These are phyloP conservation scores for Colletotrichum cuscutae DNA, from an alignment of 2,329 filamentous ascomycete genomes.

Conservation along the genomic window DNA sequence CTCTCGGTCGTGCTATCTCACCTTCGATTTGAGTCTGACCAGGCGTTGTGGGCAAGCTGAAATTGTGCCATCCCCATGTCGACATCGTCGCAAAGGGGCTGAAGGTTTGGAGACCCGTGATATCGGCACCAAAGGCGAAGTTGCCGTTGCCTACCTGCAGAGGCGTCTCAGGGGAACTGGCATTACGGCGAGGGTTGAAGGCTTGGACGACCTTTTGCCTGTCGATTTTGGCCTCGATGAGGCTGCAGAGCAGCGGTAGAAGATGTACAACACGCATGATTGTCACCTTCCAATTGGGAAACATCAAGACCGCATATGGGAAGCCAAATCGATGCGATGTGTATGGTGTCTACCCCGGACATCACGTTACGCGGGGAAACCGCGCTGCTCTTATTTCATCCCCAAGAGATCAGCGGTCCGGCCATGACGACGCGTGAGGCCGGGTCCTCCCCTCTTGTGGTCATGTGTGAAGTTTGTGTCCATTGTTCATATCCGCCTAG, in stretches of 20 bases:
- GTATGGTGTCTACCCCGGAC: neutral
- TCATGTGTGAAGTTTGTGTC: neutral
- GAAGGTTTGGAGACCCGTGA: slow-evolving; percentile 59
- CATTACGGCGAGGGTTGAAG: slow-evolving; percentile 60
- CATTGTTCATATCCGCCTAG: too few species aligned
- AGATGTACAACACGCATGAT: slow-evolving; percentile 20
- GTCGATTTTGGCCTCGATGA: slow-evolving; percentile 41
- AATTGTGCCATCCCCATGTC: slow-evolving; percentile 62
- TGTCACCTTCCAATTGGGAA: neutral
- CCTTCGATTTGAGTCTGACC: slow-evolving; percentile 41
- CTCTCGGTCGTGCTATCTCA: neutral
- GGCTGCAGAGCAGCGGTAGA: slow-evolving; percentile 31
- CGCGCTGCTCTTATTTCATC: neutral
- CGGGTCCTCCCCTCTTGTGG: neutral
- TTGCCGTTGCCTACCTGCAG: slow-evolving; percentile 62
- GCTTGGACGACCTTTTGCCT: slow-evolving; percentile 47
- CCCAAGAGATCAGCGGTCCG: neutral
- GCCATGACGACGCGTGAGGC: neutral
- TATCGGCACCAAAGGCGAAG: slow-evolving; percentile 58
- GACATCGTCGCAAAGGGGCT: slow-evolving; percentile 58
- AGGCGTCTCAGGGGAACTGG: slow-evolving; percentile 60
- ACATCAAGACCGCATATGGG: too few species aligned
- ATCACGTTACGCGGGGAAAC: neutral
- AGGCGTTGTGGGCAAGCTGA: slow-evolving; percentile 53
- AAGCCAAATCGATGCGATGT: too few species aligned